A percentile compares a stretch with the other conserved stretches of the same genome.
These are phyloP conservation scores for Aureobasidium vineae DNA, from an alignment of 2,329 filamentous ascomycete genomes.

Conservation along the genomic window DNA sequence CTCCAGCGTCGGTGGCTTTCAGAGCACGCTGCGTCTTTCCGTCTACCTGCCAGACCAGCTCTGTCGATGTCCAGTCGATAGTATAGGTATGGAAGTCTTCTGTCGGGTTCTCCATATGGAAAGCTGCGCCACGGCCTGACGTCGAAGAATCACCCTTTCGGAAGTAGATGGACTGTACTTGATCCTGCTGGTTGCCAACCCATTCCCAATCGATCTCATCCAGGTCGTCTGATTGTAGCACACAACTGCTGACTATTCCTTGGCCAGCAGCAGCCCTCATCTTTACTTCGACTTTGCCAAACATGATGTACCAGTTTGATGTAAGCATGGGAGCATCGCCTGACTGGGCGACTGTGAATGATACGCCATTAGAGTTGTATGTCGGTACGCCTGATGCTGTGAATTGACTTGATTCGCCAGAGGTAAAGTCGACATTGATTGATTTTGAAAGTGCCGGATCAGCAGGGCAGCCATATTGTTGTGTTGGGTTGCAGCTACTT, in stretches of 20 bases:
- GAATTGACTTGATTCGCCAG: conserved; percentile 77
- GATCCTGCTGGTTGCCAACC: conserved; percentile 70
- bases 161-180: conserved; percentile 98
- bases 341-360: conserved; percentile 72
- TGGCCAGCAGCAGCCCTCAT: conserved; percentile 83
- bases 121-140: conserved; percentile 87
- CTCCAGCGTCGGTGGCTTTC: conserved; percentile 64
- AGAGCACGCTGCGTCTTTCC: conserved; percentile 74
- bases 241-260: conserved; percentile 89
- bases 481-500: conserved; percentile 56
- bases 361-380: conserved; percentile 73
- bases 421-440: conserved; percentile 79
- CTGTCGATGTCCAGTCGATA: conserved; percentile 83
- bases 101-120: conserved; percentile 67
- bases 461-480: conserved; percentile 62
- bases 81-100: conserved; percentile 78
- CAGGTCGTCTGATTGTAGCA: conserved; percentile 84
- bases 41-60: conserved; percentile 84
- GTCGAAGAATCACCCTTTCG: conserved; percentile 81
- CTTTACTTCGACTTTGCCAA: conserved; percentile 81
- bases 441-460: conserved; percentile 79
- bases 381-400: conserved; percentile 65
- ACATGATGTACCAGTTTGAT: conserved; percentile 99
- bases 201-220: conserved; percentile 99
- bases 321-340: conserved; percentile 84